Percentiles rank a stretch among this genome's conserved stretches.
Evolutionary conservation across 768 basidiomycete species (phyloP).

Genomic region (Kwoniella sp.): DNA sequence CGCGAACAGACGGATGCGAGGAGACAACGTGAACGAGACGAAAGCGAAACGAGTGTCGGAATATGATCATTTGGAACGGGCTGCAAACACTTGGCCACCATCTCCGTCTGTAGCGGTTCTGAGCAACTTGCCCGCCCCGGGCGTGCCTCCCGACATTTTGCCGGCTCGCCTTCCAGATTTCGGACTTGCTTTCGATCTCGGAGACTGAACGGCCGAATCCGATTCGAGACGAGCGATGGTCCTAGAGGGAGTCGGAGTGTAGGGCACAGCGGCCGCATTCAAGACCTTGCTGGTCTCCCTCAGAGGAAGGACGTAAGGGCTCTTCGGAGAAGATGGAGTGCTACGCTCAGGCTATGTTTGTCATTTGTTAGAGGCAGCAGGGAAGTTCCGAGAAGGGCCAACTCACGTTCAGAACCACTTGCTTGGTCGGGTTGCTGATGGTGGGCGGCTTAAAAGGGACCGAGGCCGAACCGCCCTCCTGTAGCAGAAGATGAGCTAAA

Average conservation of each 20-base stretch:
- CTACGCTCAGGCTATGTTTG: no score
- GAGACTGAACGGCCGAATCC: background rate
- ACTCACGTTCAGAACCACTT: constrained; percentile 8
- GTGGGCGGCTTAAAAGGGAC: constrained; percentile 1
- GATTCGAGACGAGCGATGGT: background rate
- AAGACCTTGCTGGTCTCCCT: constrained; percentile 7
- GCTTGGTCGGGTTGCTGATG: background rate
- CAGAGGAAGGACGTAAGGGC: no score
- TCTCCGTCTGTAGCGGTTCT: constrained; percentile 1
- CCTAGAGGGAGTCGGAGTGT: constrained; percentile 1
- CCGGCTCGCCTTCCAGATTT: background rate
- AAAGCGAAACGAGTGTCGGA: no score
- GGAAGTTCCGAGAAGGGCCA: background rate
- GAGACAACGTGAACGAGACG: no score
- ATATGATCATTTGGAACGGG: no score
- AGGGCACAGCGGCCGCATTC: constrained; percentile 13
- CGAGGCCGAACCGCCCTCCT: background rate
- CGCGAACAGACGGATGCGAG: no score
- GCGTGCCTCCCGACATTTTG: constrained; percentile 27
- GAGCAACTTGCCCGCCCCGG: constrained; percentile 33
- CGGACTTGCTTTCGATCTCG: background rate
- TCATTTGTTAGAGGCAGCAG: no score
- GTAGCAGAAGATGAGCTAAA: background rate
- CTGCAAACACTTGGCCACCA: no score
- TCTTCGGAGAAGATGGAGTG: no score